phyloP scores from a whole-genome alignment of 495 filamentous ascomycete genomes.

The Peziza echinospora region DNA sequence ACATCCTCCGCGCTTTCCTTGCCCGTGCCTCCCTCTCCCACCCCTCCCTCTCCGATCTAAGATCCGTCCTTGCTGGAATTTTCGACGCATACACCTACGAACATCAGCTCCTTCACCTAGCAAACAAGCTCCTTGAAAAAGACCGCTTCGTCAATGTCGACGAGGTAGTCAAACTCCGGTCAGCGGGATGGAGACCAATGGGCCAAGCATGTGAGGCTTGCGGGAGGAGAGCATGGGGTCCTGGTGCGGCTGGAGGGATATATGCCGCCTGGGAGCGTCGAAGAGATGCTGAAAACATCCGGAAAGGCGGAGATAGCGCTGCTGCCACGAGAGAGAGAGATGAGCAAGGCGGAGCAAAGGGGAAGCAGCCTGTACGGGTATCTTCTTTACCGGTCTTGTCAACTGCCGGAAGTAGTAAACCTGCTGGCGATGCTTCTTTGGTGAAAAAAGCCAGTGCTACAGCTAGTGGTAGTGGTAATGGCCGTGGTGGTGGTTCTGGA shows the following conservation, averaged over 20 bases:
- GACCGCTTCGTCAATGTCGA: slow-evolving; percentile 73
- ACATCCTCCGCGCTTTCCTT: slow-evolving; percentile 78
- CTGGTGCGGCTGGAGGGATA: slow-evolving; percentile 52
- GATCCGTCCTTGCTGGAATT: slow-evolving; percentile 62
- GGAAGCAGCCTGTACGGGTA: slow-evolving; percentile 6
- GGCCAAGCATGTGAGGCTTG: slow-evolving; percentile 77
- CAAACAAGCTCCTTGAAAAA: slow-evolving; percentile 69
- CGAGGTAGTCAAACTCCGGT: slow-evolving; percentile 49
- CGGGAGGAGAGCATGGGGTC: slow-evolving; percentile 67
- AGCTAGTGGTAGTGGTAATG: slow-evolving; percentile 5
- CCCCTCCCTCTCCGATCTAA: slow-evolving; percentile 67
- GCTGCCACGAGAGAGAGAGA: slow-evolving; percentile 10
- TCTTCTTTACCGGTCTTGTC: neutral
- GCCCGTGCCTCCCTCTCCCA: slow-evolving; percentile 57
- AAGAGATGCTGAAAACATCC: slow-evolving; percentile 1
- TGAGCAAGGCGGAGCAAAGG: slow-evolving; percentile 21
- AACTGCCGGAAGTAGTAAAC: neutral
- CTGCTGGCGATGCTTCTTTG: neutral
- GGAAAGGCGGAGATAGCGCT: slow-evolving; percentile 16
- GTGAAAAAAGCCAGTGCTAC: slow-evolving; percentile 5
- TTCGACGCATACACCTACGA: slow-evolving; percentile 94
- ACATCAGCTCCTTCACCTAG: slow-evolving; percentile 60
- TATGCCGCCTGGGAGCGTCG: slow-evolving; percentile 58
- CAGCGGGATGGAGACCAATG: slow-evolving; percentile 70
- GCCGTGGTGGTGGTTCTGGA: slow-evolving; percentile 5